Evolutionary conservation across 306 rosid genomes (phyloP).

Genomic region (Hylodesmum podocarpum): DNA sequence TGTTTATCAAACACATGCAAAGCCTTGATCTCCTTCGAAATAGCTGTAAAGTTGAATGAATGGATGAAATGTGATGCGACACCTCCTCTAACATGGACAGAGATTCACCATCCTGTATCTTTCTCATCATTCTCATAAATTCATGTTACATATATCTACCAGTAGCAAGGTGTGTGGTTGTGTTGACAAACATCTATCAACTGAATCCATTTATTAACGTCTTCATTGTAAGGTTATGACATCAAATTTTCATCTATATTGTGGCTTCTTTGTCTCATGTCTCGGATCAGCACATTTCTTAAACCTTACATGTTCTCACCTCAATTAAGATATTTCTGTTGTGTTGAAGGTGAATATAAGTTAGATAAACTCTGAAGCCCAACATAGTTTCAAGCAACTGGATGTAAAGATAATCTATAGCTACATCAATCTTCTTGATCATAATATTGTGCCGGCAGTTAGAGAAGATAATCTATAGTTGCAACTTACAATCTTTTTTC

Average conservation of each 20-base stretch:
- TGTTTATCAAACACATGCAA: neutral
- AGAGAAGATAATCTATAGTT: constrained; percentile 1
- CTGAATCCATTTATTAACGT: neutral
- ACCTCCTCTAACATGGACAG: neutral
- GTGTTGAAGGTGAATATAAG: neutral
- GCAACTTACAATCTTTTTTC: constrained; percentile 13
- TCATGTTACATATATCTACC: neutral
- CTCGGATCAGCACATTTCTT: neutral
- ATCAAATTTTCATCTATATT: neutral
- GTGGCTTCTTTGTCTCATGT: neutral
- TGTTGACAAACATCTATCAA: neutral
- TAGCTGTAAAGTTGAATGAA: neutral
- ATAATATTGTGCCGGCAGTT: constrained; percentile 6
- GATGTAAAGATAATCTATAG: too few relatives aligned
- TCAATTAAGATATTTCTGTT: neutral
- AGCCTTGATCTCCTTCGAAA: neutral
- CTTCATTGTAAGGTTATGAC: constrained; percentile 6
- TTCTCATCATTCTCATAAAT: too few relatives aligned
- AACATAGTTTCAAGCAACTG: too few relatives aligned
- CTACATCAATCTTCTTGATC: too few relatives aligned
- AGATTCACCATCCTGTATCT: neutral
- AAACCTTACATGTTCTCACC: neutral
- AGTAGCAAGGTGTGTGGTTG: neutral
- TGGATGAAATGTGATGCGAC: constrained; percentile 10
- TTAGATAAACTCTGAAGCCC: constrained; percentile 8